Evolutionary conservation across 164 flowering plant species (phyloP), one percentile per base, ranked within the genome.

Genomic region (Nelumbo lutea): DNA sequence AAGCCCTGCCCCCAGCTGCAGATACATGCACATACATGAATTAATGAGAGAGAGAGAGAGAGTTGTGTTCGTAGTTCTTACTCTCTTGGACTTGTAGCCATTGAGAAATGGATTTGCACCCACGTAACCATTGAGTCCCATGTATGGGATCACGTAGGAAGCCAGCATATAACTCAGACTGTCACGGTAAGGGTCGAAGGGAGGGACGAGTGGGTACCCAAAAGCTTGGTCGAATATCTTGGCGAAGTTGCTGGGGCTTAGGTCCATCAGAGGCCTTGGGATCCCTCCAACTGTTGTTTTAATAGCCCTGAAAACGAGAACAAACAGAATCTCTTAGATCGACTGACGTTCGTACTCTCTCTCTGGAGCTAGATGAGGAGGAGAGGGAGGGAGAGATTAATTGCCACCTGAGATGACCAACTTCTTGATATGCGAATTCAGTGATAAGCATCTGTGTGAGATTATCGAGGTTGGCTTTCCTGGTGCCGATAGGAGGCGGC

Each of bases 61-160:
- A 53, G 48, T 39, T 39, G 14, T 43, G 48, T 46, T 4, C 48
- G 27, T 27, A 46, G 27, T 55, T 27, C 68, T 45, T 79, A 86
- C 88, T 66, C 77, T 58, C 66, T 77, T 84, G 48, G 81, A 10
- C 2, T 9, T 7, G 14, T 59, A 72, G 45, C 82, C 81, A 7
- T 41, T 3, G 72, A 84, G 53, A 39, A 53, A 11, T 1, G 90
- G 93, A 64, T 78, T 80, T 2, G 91, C 68, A 7, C 93, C 96
- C 40, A 86, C 91, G 38, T 91, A 91, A 9, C 87, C 91, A 0
- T 65, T 72, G 2, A 91, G 83, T 2, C 97, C 97, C 27, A 86
- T 77, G 60, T 91, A 89, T 9, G 97, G 97, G n/a, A 89, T 67
- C 0, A 77, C 41, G 59, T 85, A 89, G 40, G 76, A 71, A 8